Evolutionary conservation across 139 green algal species (phyloP).

Genomic region (Coelastrella sp.): DNA sequence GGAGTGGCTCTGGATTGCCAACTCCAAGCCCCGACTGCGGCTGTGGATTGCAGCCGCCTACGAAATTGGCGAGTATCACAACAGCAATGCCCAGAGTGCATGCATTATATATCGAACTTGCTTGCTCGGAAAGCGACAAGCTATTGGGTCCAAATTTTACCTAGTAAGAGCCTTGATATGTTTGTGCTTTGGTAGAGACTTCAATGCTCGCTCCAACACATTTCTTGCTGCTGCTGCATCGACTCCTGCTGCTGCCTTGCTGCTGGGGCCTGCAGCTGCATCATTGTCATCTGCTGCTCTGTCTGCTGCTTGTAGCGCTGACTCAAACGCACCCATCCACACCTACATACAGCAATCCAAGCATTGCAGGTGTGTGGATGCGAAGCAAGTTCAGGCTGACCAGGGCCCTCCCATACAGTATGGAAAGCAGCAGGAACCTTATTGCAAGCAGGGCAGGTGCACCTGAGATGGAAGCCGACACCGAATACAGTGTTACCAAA

Average conservation of each 20-base stretch:
- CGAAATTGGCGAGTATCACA: no score
- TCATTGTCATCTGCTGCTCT: not conserved
- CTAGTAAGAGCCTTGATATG: constrained; percentile 86
- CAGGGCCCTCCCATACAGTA: no score
- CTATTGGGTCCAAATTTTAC: not conserved
- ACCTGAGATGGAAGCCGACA: no score
- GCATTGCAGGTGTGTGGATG: not conserved
- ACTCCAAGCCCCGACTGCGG: not conserved
- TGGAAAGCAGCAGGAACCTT: no score
- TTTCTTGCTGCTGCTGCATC: constrained; percentile 50
- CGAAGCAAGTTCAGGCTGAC: not conserved
- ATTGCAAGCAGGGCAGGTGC: no score
- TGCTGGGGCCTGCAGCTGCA: constrained; percentile 2
- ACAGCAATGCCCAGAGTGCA: no score
- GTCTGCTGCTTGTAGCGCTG: constrained; percentile 59
- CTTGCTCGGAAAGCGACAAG: no score
- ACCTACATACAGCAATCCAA: constrained; percentile 53
- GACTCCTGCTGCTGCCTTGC: constrained; percentile 52
- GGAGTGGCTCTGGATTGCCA: not conserved
- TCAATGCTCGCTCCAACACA: constrained; percentile 80
- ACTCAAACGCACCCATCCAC: constrained; percentile 81
- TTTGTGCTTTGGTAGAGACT: constrained; percentile 89
- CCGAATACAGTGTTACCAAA: no score
- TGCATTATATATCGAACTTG: no score
- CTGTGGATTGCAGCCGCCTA: no score